These are phyloP conservation scores for Fraxinus quadrangulata DNA, from an alignment of 257 asterid species.

Conservation along the genomic window DNA sequence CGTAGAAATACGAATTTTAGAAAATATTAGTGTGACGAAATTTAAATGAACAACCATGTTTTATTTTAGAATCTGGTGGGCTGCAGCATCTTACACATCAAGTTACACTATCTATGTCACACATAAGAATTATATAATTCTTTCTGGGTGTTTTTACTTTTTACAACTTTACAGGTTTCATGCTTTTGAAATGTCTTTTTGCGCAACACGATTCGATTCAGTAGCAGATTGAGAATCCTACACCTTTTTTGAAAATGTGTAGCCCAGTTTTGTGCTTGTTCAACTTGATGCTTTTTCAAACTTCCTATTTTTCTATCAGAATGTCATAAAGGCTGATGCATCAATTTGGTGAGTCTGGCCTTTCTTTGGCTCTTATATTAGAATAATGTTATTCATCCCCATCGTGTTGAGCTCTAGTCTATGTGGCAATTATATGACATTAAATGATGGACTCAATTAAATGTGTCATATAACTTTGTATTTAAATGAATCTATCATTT, in stretches of 20 bases:
- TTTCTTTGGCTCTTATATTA: neutral
- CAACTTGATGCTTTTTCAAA: slow-evolving; percentile 21
- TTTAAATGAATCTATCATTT: no score
- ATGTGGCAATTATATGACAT: no score
- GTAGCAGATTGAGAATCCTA: neutral
- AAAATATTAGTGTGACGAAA: neutral
- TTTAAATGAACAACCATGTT: slow-evolving; percentile 14
- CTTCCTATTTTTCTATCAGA: slow-evolving; percentile 26
- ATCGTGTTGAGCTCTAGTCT: no score
- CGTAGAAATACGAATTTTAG: no score
- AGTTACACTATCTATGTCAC: no score
- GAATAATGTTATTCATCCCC: no score
- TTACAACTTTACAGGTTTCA: slow-evolving; percentile 25
- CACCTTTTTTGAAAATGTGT: slow-evolving; percentile 20
- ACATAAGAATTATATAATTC: neutral
- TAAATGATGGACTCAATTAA: no score
- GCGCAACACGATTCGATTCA: slow-evolving; percentile 29
- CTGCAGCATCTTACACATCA: neutral
- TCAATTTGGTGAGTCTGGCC: slow-evolving; percentile 25
- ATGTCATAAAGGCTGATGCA: slow-evolving; percentile 32
- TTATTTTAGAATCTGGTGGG: no score
- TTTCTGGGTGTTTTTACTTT: slow-evolving; percentile 13
- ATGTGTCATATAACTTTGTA: no score
- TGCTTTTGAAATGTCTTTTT: slow-evolving; percentile 26
- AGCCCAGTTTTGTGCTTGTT: neutral